Evolutionary conservation across 78 protist species (phyloP).

Genomic region (Monocercomonoides exilis): DNA sequence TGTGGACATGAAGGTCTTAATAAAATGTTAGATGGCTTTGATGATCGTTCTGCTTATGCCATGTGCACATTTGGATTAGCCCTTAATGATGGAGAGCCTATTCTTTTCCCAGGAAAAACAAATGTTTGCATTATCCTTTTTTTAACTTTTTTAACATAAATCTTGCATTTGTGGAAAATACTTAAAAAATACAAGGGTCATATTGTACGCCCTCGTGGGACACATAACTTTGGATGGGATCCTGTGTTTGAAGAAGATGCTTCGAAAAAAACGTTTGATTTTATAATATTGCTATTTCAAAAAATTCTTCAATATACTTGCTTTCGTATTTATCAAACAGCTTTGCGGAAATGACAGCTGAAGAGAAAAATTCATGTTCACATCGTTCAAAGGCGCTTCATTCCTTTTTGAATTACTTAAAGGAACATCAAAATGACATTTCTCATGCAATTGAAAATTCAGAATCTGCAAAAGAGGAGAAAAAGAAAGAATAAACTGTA

Average conservation of each 20-base stretch:
- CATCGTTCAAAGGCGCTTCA: slow-evolving; percentile 27
- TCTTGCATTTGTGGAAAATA: no score
- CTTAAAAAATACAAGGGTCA: no score
- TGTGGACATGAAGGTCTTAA: slow-evolving; percentile 74
- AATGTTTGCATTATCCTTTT: no score
- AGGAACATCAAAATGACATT: background rate
- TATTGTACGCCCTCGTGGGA: slow-evolving; percentile 47
- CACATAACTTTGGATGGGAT: slow-evolving; percentile 54
- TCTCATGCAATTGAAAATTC: no score
- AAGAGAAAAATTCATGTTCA: slow-evolving; percentile 21
- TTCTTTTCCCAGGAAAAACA: no score
- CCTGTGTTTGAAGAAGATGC: slow-evolving; percentile 43
- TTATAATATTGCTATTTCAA: no score
- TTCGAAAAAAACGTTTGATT: background rate
- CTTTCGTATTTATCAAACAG: background rate
- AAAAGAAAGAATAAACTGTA: no score
- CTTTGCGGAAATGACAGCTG: slow-evolving; percentile 22
- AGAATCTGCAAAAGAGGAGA: background rate
- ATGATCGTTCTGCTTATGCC: slow-evolving; percentile 82
- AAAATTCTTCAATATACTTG: no score
- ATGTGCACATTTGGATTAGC: slow-evolving; percentile 70
- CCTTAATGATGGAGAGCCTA: slow-evolving; percentile 1
- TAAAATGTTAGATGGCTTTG: slow-evolving; percentile 66
- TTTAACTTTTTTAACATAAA: no score
- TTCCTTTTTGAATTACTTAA: background rate